Evolutionary conservation across 2,329 filamentous ascomycete species (phyloP).

Genomic region (Sarocladium oryzae): DNA sequence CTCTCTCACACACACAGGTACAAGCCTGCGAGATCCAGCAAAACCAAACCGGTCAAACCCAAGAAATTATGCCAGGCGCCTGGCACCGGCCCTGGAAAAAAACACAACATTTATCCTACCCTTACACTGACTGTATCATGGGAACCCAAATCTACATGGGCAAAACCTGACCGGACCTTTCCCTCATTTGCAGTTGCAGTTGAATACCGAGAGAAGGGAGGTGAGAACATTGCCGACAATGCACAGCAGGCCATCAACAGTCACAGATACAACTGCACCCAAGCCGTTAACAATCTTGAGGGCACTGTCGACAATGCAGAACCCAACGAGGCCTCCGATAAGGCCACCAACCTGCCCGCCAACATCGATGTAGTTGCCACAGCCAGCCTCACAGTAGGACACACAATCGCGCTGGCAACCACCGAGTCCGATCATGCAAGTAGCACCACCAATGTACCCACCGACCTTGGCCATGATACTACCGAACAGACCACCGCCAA

Average conservation of each 20-base stretch:
- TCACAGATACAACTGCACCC: not conserved
- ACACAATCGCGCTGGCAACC: constrained; percentile 31
- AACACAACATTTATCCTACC: too few species aligned
- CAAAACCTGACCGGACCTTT: too few species aligned
- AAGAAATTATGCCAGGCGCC: too few species aligned
- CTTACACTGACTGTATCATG: too few species aligned
- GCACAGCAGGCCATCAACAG: constrained; percentile 2
- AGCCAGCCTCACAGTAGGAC: constrained; percentile 30
- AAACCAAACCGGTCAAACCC: too few species aligned
- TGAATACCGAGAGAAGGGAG: not conserved
- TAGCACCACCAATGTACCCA: constrained; percentile 11
- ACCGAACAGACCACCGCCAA: constrained; percentile 20
- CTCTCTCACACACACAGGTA: too few species aligned
- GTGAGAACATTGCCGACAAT: constrained; percentile 5
- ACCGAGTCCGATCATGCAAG: constrained; percentile 25
- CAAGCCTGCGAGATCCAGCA: too few species aligned
- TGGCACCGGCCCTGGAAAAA: too few species aligned
- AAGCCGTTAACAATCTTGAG: not conserved
- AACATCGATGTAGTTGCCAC: constrained; percentile 30
- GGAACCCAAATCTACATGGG: too few species aligned
- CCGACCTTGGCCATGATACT: constrained; percentile 20
- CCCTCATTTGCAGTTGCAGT: constrained; percentile 6
- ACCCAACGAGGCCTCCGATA: constrained; percentile 7
- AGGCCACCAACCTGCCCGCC: constrained; percentile 10
- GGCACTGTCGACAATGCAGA: constrained; percentile 3